Evolutionary conservation across 2,329 filamentous ascomycete species (phyloP).

Genomic region (Daldinia sp.): DNA sequence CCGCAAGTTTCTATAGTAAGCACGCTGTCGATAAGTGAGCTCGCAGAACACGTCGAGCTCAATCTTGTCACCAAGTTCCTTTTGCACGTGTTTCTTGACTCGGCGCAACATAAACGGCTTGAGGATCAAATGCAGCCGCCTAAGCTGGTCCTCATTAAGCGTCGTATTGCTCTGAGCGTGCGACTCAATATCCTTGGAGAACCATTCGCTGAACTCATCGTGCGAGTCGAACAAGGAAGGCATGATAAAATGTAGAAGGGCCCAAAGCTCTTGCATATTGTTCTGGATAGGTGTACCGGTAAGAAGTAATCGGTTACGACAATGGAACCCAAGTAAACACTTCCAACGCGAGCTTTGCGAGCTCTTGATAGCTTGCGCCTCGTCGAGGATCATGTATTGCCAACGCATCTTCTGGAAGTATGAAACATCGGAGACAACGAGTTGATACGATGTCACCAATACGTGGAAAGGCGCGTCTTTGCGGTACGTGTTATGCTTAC

Average conservation of each 20-base stretch:
- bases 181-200: slow-evolving; percentile 96
- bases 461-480: slow-evolving; percentile 96
- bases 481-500: slow-evolving; percentile 95
- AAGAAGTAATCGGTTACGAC: slow-evolving; percentile 90
- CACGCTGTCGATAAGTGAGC: slow-evolving; percentile 93
- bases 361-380: slow-evolving; percentile 99
- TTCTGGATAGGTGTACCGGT: slow-evolving; percentile 99
- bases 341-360: slow-evolving; percentile 98
- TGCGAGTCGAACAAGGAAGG: slow-evolving; percentile 97
- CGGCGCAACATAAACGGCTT: slow-evolving; percentile 99
- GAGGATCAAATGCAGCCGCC: slow-evolving; percentile 97
- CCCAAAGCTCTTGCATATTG: slow-evolving; percentile 99
- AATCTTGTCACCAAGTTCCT: slow-evolving; percentile 98
- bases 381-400: slow-evolving; percentile 99
- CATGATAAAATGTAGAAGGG: slow-evolving; percentile 98
- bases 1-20: slow-evolving; percentile 90
- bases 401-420: slow-evolving; percentile 99
- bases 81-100: slow-evolving; percentile 99
- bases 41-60: slow-evolving; percentile 97
- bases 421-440: slow-evolving; percentile 93
- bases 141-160: slow-evolving; percentile 96
- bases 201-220: slow-evolving; percentile 94
- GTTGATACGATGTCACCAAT: slow-evolving; percentile 94
- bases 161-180: slow-evolving; percentile 99
- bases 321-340: slow-evolving; percentile 91